These are phyloP conservation scores for Epichloe scottii DNA, from an alignment of 2,329 filamentous ascomycete genomes.

Conservation along the genomic window DNA sequence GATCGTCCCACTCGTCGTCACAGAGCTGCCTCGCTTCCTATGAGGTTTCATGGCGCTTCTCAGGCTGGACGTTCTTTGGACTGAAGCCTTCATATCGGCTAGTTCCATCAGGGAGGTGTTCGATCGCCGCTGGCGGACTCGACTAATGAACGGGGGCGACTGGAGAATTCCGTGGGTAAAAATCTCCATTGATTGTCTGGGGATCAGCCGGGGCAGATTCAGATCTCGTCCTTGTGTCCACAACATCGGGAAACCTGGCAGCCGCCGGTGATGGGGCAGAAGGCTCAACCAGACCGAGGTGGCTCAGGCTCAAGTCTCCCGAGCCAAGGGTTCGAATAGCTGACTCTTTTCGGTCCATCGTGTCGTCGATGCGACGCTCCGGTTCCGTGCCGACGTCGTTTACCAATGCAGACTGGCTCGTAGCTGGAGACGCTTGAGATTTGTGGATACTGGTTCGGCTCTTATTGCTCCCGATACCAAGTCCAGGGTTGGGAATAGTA, in stretches of 20 bases:
- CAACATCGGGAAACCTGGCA: slow-evolving; percentile 38
- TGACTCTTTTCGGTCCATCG: slow-evolving; percentile 49
- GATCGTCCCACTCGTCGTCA: slow-evolving; percentile 52
- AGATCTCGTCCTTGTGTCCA: slow-evolving; percentile 37
- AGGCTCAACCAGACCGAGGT: slow-evolving; percentile 65
- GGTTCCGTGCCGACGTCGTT: slow-evolving; percentile 24
- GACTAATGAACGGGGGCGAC: slow-evolving; percentile 36
- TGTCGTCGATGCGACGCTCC: slow-evolving; percentile 17
- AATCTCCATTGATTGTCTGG: slow-evolving; percentile 15
- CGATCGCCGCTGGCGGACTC: slow-evolving; percentile 41
- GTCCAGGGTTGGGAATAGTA: slow-evolving; percentile 56
- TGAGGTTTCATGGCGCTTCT: slow-evolving; percentile 48
- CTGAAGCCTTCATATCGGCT: slow-evolving; percentile 46
- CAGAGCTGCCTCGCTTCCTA: slow-evolving; percentile 74
- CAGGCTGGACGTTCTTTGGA: slow-evolving; percentile 55
- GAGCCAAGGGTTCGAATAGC: slow-evolving; percentile 82
- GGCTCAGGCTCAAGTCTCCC: slow-evolving; percentile 79
- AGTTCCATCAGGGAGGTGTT: slow-evolving; percentile 50
- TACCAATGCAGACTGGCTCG: slow-evolving; percentile 25
- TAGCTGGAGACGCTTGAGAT: slow-evolving; percentile 13
- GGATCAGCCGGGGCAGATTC: slow-evolving; percentile 45
- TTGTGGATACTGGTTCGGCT: slow-evolving; percentile 17
- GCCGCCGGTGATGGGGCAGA: slow-evolving; percentile 43
- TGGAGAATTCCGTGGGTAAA: slow-evolving; percentile 22
- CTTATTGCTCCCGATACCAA: slow-evolving; percentile 36